Evolutionary conservation across 768 basidiomycete species (phyloP).

Genomic region (Hericium rajendrae): DNA sequence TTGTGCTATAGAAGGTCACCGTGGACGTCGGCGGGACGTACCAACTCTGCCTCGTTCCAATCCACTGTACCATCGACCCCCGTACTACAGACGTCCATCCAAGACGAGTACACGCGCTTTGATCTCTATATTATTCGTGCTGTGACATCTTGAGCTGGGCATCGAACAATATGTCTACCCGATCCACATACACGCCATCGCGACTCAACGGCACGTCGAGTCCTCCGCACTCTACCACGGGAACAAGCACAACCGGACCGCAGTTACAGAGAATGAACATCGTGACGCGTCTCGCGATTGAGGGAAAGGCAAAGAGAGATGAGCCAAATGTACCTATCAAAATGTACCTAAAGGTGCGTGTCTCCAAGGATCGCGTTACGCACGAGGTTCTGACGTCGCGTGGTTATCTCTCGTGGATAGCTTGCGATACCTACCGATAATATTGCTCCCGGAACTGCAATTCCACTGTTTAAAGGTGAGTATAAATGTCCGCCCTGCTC

Average conservation of each 20-base stretch:
- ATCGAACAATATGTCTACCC: slow-evolving; percentile 7
- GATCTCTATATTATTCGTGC: too few species aligned
- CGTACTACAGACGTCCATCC: too few species aligned
- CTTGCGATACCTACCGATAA: slow-evolving; percentile 51
- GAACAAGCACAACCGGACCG: slow-evolving; percentile 15
- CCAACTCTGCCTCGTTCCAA: too few species aligned
- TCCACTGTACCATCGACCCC: too few species aligned
- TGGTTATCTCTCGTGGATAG: slow-evolving; percentile 33
- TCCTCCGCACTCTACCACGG: slow-evolving; percentile 21
- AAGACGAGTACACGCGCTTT: neutral
- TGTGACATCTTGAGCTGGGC: neutral
- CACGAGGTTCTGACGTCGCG: neutral
- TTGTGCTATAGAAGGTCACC: too few species aligned
- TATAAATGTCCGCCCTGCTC: neutral
- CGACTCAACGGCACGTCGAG: slow-evolving; percentile 19
- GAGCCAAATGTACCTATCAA: slow-evolving; percentile 59
- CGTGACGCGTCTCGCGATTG: slow-evolving; percentile 64
- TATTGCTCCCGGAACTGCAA: slow-evolving; percentile 53
- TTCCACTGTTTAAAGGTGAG: slow-evolving; percentile 65
- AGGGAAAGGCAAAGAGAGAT: slow-evolving; percentile 55
- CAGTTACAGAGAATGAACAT: slow-evolving; percentile 44
- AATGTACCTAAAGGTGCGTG: slow-evolving; percentile 66
- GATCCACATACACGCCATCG: slow-evolving; percentile 5
- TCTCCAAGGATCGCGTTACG: neutral
- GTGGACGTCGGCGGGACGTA: too few species aligned